phyloP scores from a whole-genome alignment of 2,329 filamentous ascomycete genomes.

The Botrytis hyacinthi region DNA sequence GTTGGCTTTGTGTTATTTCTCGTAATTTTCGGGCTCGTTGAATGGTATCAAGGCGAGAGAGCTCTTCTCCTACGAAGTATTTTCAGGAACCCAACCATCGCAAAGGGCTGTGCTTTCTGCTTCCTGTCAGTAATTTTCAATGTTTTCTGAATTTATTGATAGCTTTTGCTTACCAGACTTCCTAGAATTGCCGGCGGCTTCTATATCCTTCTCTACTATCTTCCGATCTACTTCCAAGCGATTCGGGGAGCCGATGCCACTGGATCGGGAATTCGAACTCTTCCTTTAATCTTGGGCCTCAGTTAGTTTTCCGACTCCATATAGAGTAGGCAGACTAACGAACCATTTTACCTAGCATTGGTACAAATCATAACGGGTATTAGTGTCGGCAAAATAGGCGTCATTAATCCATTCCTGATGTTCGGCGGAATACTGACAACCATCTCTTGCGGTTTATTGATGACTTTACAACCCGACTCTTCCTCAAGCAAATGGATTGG shows the following conservation, averaged over 20 bases:
- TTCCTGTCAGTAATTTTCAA: slow-evolving; percentile 34
- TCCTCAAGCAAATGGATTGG: neutral
- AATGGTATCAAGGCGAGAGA: neutral
- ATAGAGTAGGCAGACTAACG: neutral
- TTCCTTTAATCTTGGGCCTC: slow-evolving; percentile 35
- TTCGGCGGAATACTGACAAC: neutral
- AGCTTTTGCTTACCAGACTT: neutral
- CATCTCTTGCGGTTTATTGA: neutral
- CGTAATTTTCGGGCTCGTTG: neutral
- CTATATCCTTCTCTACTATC: slow-evolving; percentile 42
- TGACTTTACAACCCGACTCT: neutral
- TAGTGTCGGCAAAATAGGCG: neutral
- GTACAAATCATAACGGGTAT: neutral
- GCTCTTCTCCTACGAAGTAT: slow-evolving; percentile 38
- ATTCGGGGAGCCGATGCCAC: slow-evolving; percentile 36
- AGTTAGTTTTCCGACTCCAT: neutral
- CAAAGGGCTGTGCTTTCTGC: slow-evolving; percentile 41
- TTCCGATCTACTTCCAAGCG: slow-evolving; percentile 45
- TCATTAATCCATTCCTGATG: neutral
- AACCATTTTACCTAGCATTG: neutral
- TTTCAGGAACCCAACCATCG: slow-evolving; percentile 44
- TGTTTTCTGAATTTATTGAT: neutral
- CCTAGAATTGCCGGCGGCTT: slow-evolving; percentile 39
- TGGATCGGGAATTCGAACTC: slow-evolving; percentile 37
- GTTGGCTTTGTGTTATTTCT: neutral